phyloP scores from a whole-genome alignment of 2,329 filamentous ascomycete genomes.

The Purpureocillium takamizusanense region DNA sequence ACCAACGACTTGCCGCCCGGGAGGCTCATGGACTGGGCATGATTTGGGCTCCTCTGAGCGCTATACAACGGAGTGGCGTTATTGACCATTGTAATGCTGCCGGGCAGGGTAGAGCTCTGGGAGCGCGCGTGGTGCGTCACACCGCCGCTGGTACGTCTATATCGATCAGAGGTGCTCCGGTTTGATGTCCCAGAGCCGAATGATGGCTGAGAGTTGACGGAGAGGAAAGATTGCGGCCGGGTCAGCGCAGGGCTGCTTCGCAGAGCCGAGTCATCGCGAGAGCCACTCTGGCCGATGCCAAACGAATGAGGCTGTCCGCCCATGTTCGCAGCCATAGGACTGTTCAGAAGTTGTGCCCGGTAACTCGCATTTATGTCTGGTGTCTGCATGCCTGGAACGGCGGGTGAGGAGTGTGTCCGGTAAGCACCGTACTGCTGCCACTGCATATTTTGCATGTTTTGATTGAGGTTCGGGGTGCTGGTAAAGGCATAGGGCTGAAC shows the following conservation, averaged over 20 bases:
- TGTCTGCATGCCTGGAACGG: conserved; percentile 23
- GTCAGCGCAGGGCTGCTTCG: conserved; percentile 29
- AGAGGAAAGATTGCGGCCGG: conserved; percentile 34
- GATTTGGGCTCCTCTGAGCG: conserved; percentile 16
- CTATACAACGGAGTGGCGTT: conserved; percentile 19
- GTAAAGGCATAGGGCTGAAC: conserved; percentile 73
- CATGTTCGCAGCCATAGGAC: conserved; percentile 29
- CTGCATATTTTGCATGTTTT: conserved; percentile 35
- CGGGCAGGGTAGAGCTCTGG: conserved; percentile 23
- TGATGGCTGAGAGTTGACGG: conserved; percentile 36
- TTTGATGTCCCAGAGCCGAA: conserved; percentile 25
- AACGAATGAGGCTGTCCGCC: conserved; percentile 24
- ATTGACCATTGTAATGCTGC: conserved; percentile 14
- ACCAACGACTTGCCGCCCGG: conserved; percentile 34
- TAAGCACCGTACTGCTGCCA: conserved; percentile 42
- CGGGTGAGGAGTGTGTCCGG: conserved; percentile 37
- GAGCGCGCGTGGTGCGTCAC: conserved; percentile 25
- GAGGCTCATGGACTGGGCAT: conserved; percentile 28
- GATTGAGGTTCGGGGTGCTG: conserved; percentile 56
- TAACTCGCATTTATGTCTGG: conserved; percentile 13
- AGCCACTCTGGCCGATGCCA: conserved; percentile 28
- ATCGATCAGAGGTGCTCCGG: conserved; percentile 63
- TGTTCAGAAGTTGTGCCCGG: conserved; percentile 19
- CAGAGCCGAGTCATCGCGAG: conserved; percentile 44
- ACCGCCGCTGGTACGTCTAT: conserved; percentile 56